Evolutionary conservation across 1,139 yeast genomes (phyloP), one percentile per base, ranked within the genome.

Genomic region (Candida sp.): DNA sequence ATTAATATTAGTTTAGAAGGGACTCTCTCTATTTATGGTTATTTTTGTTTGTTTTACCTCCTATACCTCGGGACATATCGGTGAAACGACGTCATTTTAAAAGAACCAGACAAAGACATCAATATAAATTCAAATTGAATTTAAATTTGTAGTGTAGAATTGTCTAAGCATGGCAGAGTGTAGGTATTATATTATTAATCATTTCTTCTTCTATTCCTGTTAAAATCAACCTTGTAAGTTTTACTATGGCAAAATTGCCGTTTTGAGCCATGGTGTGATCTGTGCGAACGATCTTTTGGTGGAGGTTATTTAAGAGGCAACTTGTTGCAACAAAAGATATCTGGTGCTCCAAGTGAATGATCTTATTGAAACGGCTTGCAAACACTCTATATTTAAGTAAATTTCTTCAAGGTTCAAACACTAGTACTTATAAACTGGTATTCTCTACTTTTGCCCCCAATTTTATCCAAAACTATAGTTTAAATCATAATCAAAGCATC

Each of bases 311-410:
- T 8, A 32, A 11, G 34, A 6, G 19, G 6, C 6, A 32, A 12
- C 7, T 7, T 11, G 12, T 32, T 11, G 19, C 12, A 32, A 32
- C 19, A 32, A 32, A 6, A 11, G 34, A 32, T 32, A 32, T 12
- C 6, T 32, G 34, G 19, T 12, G 12, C 6, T 32, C 19, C 19
- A 11, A 12, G 12, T 32, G 34, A 12, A 32, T 32, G 34, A 11
- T 32, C 34, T 32, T 32, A 32, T 32, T 32, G 34, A 32, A 32
- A 32, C 34, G 34, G 34, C 34, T 32, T 32, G 19, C 34, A 32
- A 32, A 32, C 34, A 32, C 34, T 7, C 19, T 32, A 32, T 32
- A 11, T 12, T n/a, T 32, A n/a, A 32, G 34, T 3, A 32, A 12
- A 32, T 12, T 32, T 11, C 19, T 32, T 32, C 34, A 32, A 32